phyloP scores from a whole-genome alignment of 257 asterid species.

The Cruciata laevipes region DNA sequence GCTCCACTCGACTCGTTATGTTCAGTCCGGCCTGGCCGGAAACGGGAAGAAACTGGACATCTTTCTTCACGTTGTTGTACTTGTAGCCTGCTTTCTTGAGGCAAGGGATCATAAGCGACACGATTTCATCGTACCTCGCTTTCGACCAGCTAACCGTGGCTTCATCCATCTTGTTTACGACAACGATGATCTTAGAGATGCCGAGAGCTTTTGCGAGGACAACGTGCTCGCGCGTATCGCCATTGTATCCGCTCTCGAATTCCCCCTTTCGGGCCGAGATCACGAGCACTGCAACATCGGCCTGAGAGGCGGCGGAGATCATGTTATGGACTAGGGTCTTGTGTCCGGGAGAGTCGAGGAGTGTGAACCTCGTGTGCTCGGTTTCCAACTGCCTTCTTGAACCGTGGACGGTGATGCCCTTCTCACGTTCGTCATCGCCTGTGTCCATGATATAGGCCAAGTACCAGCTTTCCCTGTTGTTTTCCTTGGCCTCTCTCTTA shows the following conservation, averaged over 20 bases:
- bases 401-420: slow-evolving; percentile 96
- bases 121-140: slow-evolving; percentile 94
- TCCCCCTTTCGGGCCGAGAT: slow-evolving; percentile 95
- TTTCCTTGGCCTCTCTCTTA: slow-evolving; percentile 95
- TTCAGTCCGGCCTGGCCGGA: too few species aligned
- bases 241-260: slow-evolving; percentile 93
- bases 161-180: slow-evolving; percentile 97
- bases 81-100: slow-evolving; percentile 77
- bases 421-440: slow-evolving; percentile 87
- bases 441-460: slow-evolving; percentile 99
- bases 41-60: too few species aligned
- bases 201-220: slow-evolving; percentile 94
- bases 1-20: too few species aligned
- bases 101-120: slow-evolving; percentile 60
- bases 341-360: slow-evolving; percentile 98
- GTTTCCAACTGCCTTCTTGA: slow-evolving; percentile 97
- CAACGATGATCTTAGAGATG: slow-evolving; percentile 80
- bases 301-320: slow-evolving; percentile 98
- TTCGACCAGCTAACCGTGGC: slow-evolving; percentile 91
- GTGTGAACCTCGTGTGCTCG: slow-evolving; percentile 79
- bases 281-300: slow-evolving; percentile 89
- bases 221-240: slow-evolving; percentile 86
- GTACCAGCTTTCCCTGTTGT: slow-evolving; percentile 97
- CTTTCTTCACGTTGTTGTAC: slow-evolving; percentile 93
- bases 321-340: slow-evolving; percentile 90